Evolutionary conservation across 768 basidiomycete species (phyloP), one percentile per base, ranked within the genome.

Genomic region (Lyophyllum atratum): DNA sequence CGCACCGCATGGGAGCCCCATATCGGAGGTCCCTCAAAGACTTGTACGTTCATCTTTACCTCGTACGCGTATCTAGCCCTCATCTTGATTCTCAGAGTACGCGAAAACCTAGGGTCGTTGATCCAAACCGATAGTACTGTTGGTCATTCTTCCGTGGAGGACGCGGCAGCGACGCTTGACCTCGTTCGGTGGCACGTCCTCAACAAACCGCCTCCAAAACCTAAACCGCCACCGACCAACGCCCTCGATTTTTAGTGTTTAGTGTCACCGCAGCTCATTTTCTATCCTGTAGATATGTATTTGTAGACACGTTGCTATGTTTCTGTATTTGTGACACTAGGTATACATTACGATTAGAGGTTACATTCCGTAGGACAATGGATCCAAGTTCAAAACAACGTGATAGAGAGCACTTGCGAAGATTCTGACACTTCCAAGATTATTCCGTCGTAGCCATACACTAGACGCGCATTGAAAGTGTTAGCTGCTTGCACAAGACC

Each of bases 61-160:
- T 28, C 14, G 6, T 24, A 9, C 22, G 11, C 25, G 4, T 22
- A 14, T 21, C 9, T 12, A 42, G 4, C 33, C 6, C 54, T 67
- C 40, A 61, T 17, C 62, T 28, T 43, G 19, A 46, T 9, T 57
- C 49, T n/a, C 62, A 96, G 93, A 26, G 89, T 86, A 7, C 90
- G 88, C 58, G 93, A 95, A 66, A 84, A 90, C 64, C 79, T 99
- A 15, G 87, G 87, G 15, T 81, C 82, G 59, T 79, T 81, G 55
- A 98, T 99, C 54, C 96, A 99, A 70, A 81, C 82, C 11, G 90
- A 90, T 24, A 90, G 81, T 28, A 84, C 83, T 12, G 77, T 79
- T 7, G 95, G 95, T 2, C 96, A 98, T 75, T 93, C 90, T 48
- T 94, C 93, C 0, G 77, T 92, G 0, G 95, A 95, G 70, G 96